Percentiles rank a stretch among this genome's conserved stretches.
Conservation (phyloP, 2,329 filamentous ascomycete genomes). For the Alternaria consortialis region DNA sequence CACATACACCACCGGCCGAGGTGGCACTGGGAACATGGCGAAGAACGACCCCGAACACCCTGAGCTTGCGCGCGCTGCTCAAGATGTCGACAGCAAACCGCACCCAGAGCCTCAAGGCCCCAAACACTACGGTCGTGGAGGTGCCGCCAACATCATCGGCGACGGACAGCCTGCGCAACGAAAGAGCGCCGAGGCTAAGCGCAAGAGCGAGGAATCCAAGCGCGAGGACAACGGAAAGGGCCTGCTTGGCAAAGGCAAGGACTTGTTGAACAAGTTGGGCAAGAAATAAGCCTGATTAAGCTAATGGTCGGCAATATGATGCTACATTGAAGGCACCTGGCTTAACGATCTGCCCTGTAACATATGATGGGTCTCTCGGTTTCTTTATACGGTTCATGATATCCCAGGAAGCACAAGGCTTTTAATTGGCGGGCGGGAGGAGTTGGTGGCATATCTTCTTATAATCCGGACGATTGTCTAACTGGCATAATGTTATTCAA, state of each 20-base stretch:
- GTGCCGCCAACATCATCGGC: slow-evolving; percentile 71
- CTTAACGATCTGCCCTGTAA: not conserved
- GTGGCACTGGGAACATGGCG: slow-evolving; percentile 89
- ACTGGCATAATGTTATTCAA: not conserved
- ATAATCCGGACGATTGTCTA: not conserved
- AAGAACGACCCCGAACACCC: slow-evolving; percentile 73
- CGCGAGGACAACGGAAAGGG: slow-evolving; percentile 40
- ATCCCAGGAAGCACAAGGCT: slow-evolving; percentile 22
- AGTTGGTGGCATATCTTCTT: slow-evolving; percentile 15
- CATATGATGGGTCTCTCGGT: slow-evolving; percentile 8
- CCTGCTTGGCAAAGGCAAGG: slow-evolving; percentile 64
- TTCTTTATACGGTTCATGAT: slow-evolving; percentile 23
- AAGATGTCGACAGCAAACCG: slow-evolving; percentile 75
- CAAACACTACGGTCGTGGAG: slow-evolving; percentile 76
- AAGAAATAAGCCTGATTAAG: slow-evolving; percentile 47
- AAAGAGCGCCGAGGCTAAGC: slow-evolving; percentile 45
- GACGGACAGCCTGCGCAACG: slow-evolving; percentile 46
- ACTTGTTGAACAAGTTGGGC: slow-evolving; percentile 55
- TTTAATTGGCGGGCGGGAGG: slow-evolving; percentile 3
- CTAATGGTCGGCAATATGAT: not conserved
- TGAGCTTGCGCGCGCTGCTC: slow-evolving; percentile 75
- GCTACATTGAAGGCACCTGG: not conserved
- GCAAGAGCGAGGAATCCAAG: slow-evolving; percentile 26
- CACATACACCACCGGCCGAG: slow-evolving; percentile 89
- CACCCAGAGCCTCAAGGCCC: slow-evolving; percentile 64